Evolutionary conservation across 163 green algal genomes (phyloP), one percentile per base, ranked within the genome.

Genomic region (Chlamydomonas reinhardtii): DNA sequence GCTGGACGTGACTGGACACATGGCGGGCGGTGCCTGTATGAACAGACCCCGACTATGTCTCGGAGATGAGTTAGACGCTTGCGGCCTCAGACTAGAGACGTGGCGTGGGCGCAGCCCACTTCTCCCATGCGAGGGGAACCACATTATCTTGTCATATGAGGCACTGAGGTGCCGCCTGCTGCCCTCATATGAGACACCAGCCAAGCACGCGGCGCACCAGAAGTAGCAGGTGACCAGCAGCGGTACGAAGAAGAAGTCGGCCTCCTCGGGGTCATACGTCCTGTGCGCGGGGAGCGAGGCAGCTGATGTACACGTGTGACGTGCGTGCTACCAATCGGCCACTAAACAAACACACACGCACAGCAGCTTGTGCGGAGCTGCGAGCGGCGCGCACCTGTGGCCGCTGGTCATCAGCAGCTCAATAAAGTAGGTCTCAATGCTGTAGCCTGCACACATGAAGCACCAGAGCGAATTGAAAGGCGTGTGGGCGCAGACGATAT

Each of bases 221-320:
- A 24, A 27, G 56, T 64, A 22, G 56, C 17, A 24, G 5, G 56
- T 64, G 56, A 24, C 20, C 17, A 64, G 56, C 56, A 64, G 17
- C 17, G 56, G 56, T 12, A 64, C 56, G 62, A 83, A 97, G 79
- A 96, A 97, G 61, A 94, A 96, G 83, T 97, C 94, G 8, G 94
- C 92, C 61, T 93, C 91, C 70, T 95, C 94, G 15, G 92, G 92
- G 77, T 97, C 90, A 19, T 95, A 88, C 25, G 82, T 88, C 74
- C 82, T 88, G 65, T 19, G 34, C 15, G 9, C 29, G 29, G 14
- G 32, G 73, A 6, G 73, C 6, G 27, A 35, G 9, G 35, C 29
- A 29, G 68, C 68, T 15, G 16, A 5, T 27, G 24, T 15, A 9
- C 61, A 27, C 34, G 27, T 6, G 4, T 76, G 32, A 29, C 8